These are phyloP conservation scores for Lichtheimia ornata DNA, from an alignment of 371 early-diverging fungal genomes.

Conservation along the genomic window DNA sequence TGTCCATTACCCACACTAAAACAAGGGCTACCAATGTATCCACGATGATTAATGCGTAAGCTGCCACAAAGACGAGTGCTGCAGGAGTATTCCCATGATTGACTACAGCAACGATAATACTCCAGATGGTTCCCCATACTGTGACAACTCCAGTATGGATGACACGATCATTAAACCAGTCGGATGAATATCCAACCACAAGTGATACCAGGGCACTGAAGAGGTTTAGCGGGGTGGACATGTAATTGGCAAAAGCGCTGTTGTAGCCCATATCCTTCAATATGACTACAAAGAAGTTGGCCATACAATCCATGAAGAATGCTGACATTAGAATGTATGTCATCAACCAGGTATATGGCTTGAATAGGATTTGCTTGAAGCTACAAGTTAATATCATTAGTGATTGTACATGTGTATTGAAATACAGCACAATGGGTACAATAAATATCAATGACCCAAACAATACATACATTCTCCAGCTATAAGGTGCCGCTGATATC, in stretches of 20 bases:
- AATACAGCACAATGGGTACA: neutral
- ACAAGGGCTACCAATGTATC: neutral
- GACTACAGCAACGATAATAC: conserved; percentile 14
- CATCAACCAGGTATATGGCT: conserved; percentile 37
- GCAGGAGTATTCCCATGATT: conserved; percentile 14
- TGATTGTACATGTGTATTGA: neutral
- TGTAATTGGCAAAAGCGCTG: conserved; percentile 17
- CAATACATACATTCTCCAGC: neutral
- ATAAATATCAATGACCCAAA: neutral
- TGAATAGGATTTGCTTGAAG: conserved; percentile 23
- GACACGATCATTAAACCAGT: neutral
- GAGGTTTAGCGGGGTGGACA: conserved; percentile 19
- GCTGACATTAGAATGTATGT: conserved; percentile 32
- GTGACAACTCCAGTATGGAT: conserved; percentile 1
- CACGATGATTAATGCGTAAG: neutral
- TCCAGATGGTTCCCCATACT: conserved; percentile 19
- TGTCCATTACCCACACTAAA: neutral
- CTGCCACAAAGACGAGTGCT: neutral
- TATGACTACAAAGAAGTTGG: conserved; percentile 17
- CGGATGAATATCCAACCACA: conserved; percentile 12
- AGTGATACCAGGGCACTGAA: conserved; percentile 15
- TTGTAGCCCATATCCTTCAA: conserved; percentile 17
- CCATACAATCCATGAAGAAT: conserved; percentile 40
- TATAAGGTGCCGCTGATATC: neutral
- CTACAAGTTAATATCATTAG: no score